Base-by-base conservation (phyloP, 2,329 filamentous ascomycete genomes). In the Colletotrichum australisinense region DNA sequence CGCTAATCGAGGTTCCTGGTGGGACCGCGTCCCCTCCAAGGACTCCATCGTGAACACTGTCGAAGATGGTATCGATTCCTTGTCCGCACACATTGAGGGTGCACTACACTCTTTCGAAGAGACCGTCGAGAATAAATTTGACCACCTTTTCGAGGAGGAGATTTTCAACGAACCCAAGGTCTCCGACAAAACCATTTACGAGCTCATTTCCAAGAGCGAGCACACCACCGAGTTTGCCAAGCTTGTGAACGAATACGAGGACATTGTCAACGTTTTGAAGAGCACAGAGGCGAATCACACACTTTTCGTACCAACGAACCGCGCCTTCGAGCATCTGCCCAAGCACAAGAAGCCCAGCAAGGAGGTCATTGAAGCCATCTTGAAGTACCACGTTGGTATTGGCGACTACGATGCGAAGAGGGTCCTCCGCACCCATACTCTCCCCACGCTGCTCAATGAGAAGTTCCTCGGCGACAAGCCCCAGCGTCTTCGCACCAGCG, bases 291-390 rank as follows among this genome's bases (percentile, higher is more conserved):
- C 89, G 26, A 95, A 96, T 81, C 90, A 93, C 79, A 98, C 95
- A 1, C 83, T 97, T 63, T 97, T 98, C 78, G 93, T 94, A 2
- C 95, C 95, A 0, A 91, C 90, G 1, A 91, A 98, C 80, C 85
- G 87, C 63, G 95, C 95, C 0, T 96, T 98, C 77, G 90, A 93
- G 74, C 85, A 88, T 76, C 82, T 91, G 28, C 88, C 88, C 2
- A 78, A 86, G 24, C 79, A 86, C 81, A 80, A 86, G 75, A 91
- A 94, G 83, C 92, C 92, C 5, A 88, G 88, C 69, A 92, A 94
- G 81, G 92, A 96, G 77, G 83, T 92, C 58, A 81, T 97, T 74
- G 90, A 94, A 84, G 86, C 88, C 66, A 79, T 95, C 6, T 83
- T 97, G 1, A 83, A 88, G 58, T 98, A 98, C 83, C 95, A 98